Evolutionary conservation across 352 stramenopile species (phyloP).

Genomic region (Pythium biforme): DNA sequence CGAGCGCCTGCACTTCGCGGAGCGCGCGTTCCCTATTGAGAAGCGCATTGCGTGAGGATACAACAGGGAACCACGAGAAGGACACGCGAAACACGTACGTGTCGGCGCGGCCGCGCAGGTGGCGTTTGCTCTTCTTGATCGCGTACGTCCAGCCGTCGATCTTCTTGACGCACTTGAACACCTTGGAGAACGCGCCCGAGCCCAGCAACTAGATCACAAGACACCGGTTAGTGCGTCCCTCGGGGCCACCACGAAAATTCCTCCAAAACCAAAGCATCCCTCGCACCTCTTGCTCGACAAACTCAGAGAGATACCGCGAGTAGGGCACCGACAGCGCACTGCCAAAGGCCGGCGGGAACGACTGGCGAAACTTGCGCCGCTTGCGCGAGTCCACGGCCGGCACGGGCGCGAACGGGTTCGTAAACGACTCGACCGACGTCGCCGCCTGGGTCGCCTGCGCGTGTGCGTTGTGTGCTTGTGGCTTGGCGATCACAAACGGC

Average conservation of each 20-base stretch:
- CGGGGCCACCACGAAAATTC: background rate
- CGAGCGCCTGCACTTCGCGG: slow-evolving; percentile 79
- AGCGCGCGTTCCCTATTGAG: slow-evolving; percentile 60
- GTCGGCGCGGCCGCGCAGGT: slow-evolving; percentile 78
- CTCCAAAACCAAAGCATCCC: background rate
- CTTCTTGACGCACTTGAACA: slow-evolving; percentile 86
- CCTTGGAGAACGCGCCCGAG: slow-evolving; percentile 85
- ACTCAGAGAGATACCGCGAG: slow-evolving; percentile 80
- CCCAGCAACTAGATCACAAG: slow-evolving; percentile 50
- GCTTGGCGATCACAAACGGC: background rate
- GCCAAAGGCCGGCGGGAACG: slow-evolving; percentile 52
- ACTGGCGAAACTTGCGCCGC: slow-evolving; percentile 59
- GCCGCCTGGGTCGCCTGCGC: background rate
- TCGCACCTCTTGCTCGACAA: slow-evolving; percentile 67
- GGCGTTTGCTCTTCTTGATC: slow-evolving; percentile 87
- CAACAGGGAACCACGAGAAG: background rate
- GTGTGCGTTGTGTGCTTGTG: background rate
- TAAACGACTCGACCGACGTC: slow-evolving; percentile 47
- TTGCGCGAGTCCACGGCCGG: slow-evolving; percentile 56
- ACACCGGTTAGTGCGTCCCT: too few relatives aligned
- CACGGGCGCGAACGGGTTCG: slow-evolving; percentile 68
- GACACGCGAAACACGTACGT: slow-evolving; percentile 78
- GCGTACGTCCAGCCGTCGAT: slow-evolving; percentile 87
- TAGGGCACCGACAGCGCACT: slow-evolving; percentile 37
- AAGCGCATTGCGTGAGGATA: background rate